Conservation (phyloP, 345 rosid species). For the Mallotus nudiflorus region DNA sequence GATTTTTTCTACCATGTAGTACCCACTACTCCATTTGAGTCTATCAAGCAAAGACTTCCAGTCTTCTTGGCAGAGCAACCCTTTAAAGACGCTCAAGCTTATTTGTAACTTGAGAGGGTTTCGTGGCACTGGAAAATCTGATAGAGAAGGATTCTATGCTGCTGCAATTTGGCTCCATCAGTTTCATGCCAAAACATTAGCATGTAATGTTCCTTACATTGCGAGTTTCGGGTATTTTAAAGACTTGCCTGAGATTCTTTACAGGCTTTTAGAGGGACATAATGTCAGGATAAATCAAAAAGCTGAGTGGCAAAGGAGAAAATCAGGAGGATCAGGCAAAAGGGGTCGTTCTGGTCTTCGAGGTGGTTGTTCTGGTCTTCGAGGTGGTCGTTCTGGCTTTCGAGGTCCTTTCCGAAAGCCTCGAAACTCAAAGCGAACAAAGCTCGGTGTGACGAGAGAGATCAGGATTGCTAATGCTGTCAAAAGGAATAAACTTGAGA, state of each 20-base stretch:
- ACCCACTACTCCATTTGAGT: slow-evolving; percentile 42
- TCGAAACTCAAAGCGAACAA: not conserved
- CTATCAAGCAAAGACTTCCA: slow-evolving; percentile 29
- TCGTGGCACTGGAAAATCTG: slow-evolving; percentile 61
- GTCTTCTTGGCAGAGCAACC: slow-evolving; percentile 48
- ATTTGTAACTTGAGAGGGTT: slow-evolving; percentile 70
- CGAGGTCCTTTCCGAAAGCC: not conserved
- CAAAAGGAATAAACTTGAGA: slow-evolving; percentile 28
- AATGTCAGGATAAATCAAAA: slow-evolving; percentile 44
- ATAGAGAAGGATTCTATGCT: slow-evolving; percentile 62
- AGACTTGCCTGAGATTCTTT: slow-evolving; percentile 65
- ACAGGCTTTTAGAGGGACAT: slow-evolving; percentile 50
- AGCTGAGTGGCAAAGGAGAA: slow-evolving; percentile 37
- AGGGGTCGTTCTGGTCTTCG: not conserved
- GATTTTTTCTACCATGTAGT: slow-evolving; percentile 64
- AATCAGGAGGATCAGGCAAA: not conserved
- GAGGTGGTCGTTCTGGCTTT: not conserved
- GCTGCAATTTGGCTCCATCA: slow-evolving; percentile 61
- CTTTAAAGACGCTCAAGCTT: slow-evolving; percentile 56
- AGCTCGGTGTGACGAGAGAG: slow-evolving; percentile 1
- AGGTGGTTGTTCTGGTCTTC: not conserved
- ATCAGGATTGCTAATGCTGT: slow-evolving; percentile 18
- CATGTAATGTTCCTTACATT: slow-evolving; percentile 43
- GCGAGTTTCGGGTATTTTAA: slow-evolving; percentile 54
- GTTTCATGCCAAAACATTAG: slow-evolving; percentile 60